Evolutionary conservation across 441 rosid genomes (phyloP), one percentile per base, ranked within the genome.

Genomic region (Euphorbia schlechtendalii): DNA sequence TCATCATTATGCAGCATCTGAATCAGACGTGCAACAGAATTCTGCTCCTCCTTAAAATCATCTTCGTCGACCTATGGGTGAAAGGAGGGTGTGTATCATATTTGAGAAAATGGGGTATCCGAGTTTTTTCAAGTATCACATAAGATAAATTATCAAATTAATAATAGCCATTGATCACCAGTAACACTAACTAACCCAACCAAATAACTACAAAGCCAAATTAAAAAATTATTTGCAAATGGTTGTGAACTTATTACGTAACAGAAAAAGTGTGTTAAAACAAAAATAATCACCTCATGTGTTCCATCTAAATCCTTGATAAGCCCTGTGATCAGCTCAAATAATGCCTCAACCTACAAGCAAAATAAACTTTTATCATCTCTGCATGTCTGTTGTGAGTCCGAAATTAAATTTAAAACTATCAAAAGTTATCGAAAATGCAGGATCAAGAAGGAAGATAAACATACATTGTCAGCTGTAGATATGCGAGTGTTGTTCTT

Each of bases 21-120:
- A 78, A 89, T 89, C 61, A 94, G 94, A 65, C 96, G 94, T 27
- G 96, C 89, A 70, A 94, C 98, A 61, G 97, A 86, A 82, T 85
- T 91, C 78, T 94, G 99, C 80, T 91, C 97, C 80, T 87, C 97
- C 76, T 84, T 86, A 74, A 91, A 94, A 79, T 94, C 98, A 70
- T 94, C 96, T 83, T 89, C 90, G 77, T 91, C 96, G 69, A 87
- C 77, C 99, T 94, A 73, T 67, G 70, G 5, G 58, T 28, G 51
- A 36, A 40, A 65, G 55, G 71, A 41, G 32, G 61, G 18, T n/a
- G 21, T 32, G 59, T 14, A 58, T 67, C 55, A 52, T 59, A 65
- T 32, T 68, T 14, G 60, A 38, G 46, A 30, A 46, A 15, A 2
- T 6, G 4, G 25, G 30, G 60, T 40, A 38, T 25, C 5, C 15